Evolutionary conservation across 2,329 filamentous ascomycete species (phyloP), one percentile per base, ranked within the genome.

Genomic region (Nemania sp.): DNA sequence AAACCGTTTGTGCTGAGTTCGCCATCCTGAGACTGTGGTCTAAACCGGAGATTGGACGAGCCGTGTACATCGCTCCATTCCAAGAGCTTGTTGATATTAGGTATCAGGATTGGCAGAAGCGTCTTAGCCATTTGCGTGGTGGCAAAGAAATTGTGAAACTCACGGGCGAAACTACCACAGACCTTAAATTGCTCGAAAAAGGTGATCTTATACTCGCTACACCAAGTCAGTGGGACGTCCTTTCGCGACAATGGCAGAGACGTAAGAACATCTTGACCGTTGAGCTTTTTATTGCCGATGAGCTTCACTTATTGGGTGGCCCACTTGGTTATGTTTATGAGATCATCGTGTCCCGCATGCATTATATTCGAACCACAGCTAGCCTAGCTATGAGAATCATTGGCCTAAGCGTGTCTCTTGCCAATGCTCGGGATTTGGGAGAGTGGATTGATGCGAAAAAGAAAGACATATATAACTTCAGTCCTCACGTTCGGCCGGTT

Each of bases 401-500:
- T 62, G 96, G 94, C 1, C 82, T 99, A 68, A 94, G 93, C 77
- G 96, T 98, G 29, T 97, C 96, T 26, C 86, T 99, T 24, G 91
- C 96, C 5, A 98, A 98, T 78, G 94, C 95, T 57, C 89, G 94
- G 67, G 96, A 99, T 76, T 88, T 99, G 75, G 95, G 95, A 59
- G 96, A 98, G 81, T 99, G 96, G 96, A 94, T 99, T 73, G 96
- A 97, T 73, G 96, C 95, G 7, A 97, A 90, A 80, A 98, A 98
- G 84, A 96, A 99, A 79, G 97, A 96, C 56, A 97, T 97, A 71
- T 99, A 95, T 86, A 99, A 99, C 82, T 99, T 99, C 83, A 97
- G 93, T 75, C 96, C 96, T 1, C 92, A 95, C 76, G 90, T 95
- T 69, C 91, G 97, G 64, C 92, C 94, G 1, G 89, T 98, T 20